Evolutionary conservation across 352 stramenopile genomes (phyloP), one percentile per base, ranked within the genome.

Genomic region (Phytophthora sojae): DNA sequence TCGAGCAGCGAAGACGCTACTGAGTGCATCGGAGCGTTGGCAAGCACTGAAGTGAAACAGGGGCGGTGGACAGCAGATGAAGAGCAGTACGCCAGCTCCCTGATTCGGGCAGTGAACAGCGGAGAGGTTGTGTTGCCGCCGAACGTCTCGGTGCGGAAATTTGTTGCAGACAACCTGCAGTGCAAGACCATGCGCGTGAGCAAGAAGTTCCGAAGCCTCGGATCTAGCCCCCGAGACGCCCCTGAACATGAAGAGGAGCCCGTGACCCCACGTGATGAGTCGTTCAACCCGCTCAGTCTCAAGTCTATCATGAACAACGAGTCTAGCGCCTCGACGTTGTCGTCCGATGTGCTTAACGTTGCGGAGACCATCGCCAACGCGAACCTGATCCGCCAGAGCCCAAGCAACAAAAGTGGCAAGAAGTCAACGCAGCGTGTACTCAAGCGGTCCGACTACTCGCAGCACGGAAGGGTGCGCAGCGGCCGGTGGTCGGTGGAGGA

Each of bases 391-490:
- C 67, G 71, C 25, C 62, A 77, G 29, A 75, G 66, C 49, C 58
- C 76, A n/a, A 67, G 7, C 29, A 76, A 57, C 30, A 60, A 44
- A 17, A 64, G n/a, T 25, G 23, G 44, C 6, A 79, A 73, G 61
- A 91, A 90, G 75, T 61, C 75, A n/a, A 65, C 55, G 9, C 61
- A 80, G 47, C 86, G 84, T 32, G 79, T 88, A 26, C 73, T 93
- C 1, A 93, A 93, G 76, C 82, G 86, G 2, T 94, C 85, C 17
- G 87, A 94, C 67, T 94, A 94, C 67, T 94, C 87, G 14, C 83
- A 91, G 68, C 82, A 92, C 64, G 82, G 84, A 5, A 82, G 81
- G 50, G 87, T 94, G 26, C 85, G 86, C 32, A 94, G 81, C 35
- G 86, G 86, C 1, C 73, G 85, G 17, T 94, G 86, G 86, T 92